These are phyloP conservation scores for Pelargonium nanum DNA, from an alignment of 345 rosid genomes.

Conservation along the genomic window DNA sequence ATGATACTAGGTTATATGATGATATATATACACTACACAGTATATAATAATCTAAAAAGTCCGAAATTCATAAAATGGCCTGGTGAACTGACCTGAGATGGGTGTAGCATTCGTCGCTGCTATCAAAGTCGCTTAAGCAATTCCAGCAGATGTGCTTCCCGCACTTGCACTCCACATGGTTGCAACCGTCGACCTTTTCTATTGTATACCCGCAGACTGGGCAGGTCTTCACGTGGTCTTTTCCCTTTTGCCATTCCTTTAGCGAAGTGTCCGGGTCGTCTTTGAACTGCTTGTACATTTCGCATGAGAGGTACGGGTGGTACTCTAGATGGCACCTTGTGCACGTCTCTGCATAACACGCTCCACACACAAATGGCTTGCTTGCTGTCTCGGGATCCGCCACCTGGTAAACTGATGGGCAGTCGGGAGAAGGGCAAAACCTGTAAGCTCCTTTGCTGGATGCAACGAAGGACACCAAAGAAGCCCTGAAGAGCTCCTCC, in stretches of 20 bases:
- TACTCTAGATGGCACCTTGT: conserved; percentile 66
- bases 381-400: conserved; percentile 23
- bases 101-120: conserved; percentile 50
- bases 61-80: conserved; percentile 22
- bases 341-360: conserved; percentile 65
- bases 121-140: conserved; percentile 35
- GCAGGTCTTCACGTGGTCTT: conserved; percentile 57
- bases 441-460: conserved; percentile 50
- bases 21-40: no score
- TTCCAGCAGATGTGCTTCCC: conserved; percentile 89
- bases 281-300: conserved; percentile 54
- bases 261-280: conserved; percentile 73
- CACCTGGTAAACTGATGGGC: conserved; percentile 62
- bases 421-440: conserved; percentile 88
- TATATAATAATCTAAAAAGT: no score
- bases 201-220: conserved; percentile 57
- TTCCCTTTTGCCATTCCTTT: conserved; percentile 70
- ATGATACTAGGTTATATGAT: no score
- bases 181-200: conserved; percentile 81
- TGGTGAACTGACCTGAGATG: conserved; percentile 42
- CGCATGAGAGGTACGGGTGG: conserved; percentile 63
- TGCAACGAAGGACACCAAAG: conserved; percentile 52
- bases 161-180: conserved; percentile 69
- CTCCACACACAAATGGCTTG: conserved; percentile 63
- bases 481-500: conserved; percentile 75